phyloP scores from a whole-genome alignment of 1,284 basidiomycete species.

The Agaricales sp. region DNA sequence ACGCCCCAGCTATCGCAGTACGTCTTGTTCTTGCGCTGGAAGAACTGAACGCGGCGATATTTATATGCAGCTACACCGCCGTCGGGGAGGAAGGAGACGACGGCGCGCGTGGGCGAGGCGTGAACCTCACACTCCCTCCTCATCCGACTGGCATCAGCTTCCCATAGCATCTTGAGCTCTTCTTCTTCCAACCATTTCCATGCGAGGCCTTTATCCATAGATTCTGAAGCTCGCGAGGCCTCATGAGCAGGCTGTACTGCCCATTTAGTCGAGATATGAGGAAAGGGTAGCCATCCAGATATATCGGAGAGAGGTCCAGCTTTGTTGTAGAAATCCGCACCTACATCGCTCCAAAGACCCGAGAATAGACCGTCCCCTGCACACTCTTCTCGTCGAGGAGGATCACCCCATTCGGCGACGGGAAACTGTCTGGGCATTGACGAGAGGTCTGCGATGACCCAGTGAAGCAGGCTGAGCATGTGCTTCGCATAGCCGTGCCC shows the following conservation, averaged over 20 bases:
- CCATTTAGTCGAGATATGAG: slow-evolving; percentile 35
- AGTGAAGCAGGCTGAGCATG: slow-evolving; percentile 41
- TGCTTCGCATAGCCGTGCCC: slow-evolving; percentile 33
- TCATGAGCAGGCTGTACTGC: too few species aligned
- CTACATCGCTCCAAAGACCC: slow-evolving; percentile 56
- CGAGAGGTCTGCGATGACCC: slow-evolving; percentile 23
- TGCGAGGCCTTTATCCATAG: background rate
- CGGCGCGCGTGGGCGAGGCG: slow-evolving; percentile 5
- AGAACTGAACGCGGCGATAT: background rate
- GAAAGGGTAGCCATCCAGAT: slow-evolving; percentile 37
- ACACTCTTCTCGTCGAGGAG: slow-evolving; percentile 10
- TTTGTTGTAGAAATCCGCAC: slow-evolving; percentile 37
- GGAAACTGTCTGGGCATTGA: slow-evolving; percentile 24
- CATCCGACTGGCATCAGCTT: background rate
- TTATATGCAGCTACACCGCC: slow-evolving; percentile 11
- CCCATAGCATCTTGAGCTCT: background rate
- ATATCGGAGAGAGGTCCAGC: slow-evolving; percentile 27
- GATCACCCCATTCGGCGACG: slow-evolving; percentile 27
- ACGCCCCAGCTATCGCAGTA: slow-evolving; percentile 30
- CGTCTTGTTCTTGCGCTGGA: slow-evolving; percentile 17
- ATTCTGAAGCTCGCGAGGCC: slow-evolving; percentile 13
- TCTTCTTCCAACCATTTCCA: background rate
- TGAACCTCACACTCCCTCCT: slow-evolving; percentile 1
- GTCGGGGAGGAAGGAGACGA: slow-evolving; percentile 9
- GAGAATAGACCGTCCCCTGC: slow-evolving; percentile 32